Base-by-base conservation (phyloP, 2,329 filamentous ascomycete genomes). In the Neofusicoccum umdonicola region DNA sequence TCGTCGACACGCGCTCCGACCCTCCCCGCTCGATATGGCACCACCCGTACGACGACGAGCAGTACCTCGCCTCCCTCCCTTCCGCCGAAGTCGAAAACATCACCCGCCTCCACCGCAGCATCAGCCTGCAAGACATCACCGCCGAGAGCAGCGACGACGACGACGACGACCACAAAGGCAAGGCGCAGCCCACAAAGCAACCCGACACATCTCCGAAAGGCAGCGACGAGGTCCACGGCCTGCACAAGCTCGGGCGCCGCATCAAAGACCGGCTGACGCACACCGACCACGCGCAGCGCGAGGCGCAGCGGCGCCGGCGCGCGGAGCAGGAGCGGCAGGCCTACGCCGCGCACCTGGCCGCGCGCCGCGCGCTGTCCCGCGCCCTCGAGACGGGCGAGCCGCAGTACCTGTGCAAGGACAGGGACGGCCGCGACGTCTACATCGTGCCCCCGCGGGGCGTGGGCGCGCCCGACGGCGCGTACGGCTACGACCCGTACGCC, bases 1-100 rank as follows among this genome's bases (percentile, higher is more conserved):
- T 86, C 74, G 85, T 88, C 69, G 83, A 88, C 73, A 88, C 84
- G 1, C 81, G 70, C 35, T 73, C 77, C 34, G 74, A 81, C 12
- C 85, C 85, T 0, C 85, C 85, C 0, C 81, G 84, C 52, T 83
- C 82, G 64, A 87, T 85, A 68, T 88, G 86, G 86, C 79, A 82
- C 50, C 86, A 88, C 70, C 86, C 86, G 0, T 84, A 87, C 72
- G 86, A 88, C 69, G 86, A 87, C 69, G 80, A 83, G 1, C 68
- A 80, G 58, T 87, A 83, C 70, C 75, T 88, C 31, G 70, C 70
- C 35, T 80, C 80, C 0, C 76, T 88, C 0, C 72, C 80, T 0
- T 72, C 78, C 0, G 74, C 80, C 57, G 84, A 87, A 69, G 79
- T 84, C 19, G 80, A 82, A 51, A 74, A 78, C 22, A 76, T 87